Evolutionary conservation across 257 asterid species (phyloP).

Genomic region (Solanum arcanum): DNA sequence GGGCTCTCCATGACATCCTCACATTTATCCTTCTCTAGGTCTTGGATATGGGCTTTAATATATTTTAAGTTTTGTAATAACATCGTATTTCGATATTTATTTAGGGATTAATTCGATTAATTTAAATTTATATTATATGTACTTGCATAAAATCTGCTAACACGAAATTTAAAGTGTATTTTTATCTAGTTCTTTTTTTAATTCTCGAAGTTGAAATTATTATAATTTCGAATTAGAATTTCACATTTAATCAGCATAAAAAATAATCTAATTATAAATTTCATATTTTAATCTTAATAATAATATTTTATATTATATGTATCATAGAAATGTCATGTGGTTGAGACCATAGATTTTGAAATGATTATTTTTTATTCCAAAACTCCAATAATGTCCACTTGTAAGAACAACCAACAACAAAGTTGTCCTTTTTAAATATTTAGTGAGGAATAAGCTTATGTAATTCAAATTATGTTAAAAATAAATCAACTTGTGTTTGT

Average conservation of each 20-base stretch:
- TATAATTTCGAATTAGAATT: background rate
- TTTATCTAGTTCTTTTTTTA: no score
- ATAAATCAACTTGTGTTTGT: background rate
- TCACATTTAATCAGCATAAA: background rate
- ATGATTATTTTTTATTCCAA: background rate
- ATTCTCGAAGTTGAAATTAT: background rate
- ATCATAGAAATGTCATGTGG: background rate
- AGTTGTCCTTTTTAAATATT: background rate
- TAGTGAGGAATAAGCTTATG: background rate
- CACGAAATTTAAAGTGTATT: background rate
- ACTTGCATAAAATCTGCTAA: background rate
- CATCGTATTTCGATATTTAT: fast-evolving
- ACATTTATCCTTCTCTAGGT: background rate
- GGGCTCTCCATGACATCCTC: background rate
- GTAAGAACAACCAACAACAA: background rate
- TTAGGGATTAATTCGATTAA: background rate
- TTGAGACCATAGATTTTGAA: background rate
- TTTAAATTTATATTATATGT: background rate
- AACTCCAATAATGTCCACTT: background rate
- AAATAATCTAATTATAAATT: background rate
- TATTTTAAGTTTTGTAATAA: background rate
- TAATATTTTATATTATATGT: background rate
- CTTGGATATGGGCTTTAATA: background rate
- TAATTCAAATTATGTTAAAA: background rate
- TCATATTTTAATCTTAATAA: background rate